Evolutionary conservation across 495 filamentous ascomycete genomes (phyloP), one percentile per base, ranked within the genome.

Genomic region (Astrocystis sublimbata): DNA sequence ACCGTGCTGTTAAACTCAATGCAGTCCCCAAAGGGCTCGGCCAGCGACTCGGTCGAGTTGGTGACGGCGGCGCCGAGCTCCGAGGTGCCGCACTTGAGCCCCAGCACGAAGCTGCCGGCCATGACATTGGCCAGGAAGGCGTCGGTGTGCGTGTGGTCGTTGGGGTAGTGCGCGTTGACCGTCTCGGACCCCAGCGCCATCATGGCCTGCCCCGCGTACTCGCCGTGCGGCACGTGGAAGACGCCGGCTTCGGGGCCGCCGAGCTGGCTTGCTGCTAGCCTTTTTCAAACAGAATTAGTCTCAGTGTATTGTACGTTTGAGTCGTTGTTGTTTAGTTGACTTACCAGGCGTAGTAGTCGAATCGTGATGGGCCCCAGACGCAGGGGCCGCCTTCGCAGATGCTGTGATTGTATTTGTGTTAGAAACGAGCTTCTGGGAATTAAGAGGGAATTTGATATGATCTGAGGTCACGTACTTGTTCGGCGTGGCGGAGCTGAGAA

Each of bases 71-170:
- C 45, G 51, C 64, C 67, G n/a, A 77, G 59, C 10, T 46, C 65
- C n/a, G 61, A 68, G 1, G 70, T 74, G 1, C 75, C 75, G 49
- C 75, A 77, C 62, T 71, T 74, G 15, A 77, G 64, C 6, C 75
- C 75, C 21, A 77, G 43, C 10, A 74, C 73, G 58, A 77, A 77
- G 51, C 55, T 68, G 21, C 56, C 56, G 5, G 79, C 77, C 61
- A 86, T 82, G 2, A 81, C 75, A 55, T 80, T 71, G 8, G 84
- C 84, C 31, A 85, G 79, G 43, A 70, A 75, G 0, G 80, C 59
- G 47, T 77, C 81, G n/a, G 85, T 86, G 71, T 87, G 85, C 7
- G 83, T 86, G 68, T 88, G 84, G 65, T 87, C 85, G 26, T 76
- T 75, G 0, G 83, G 83, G 60, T 78, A 88, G 58, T 78, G 78